Evolutionary conservation across 1,284 basidiomycete genomes (phyloP).

Genomic region (Trametes hirsuta): DNA sequence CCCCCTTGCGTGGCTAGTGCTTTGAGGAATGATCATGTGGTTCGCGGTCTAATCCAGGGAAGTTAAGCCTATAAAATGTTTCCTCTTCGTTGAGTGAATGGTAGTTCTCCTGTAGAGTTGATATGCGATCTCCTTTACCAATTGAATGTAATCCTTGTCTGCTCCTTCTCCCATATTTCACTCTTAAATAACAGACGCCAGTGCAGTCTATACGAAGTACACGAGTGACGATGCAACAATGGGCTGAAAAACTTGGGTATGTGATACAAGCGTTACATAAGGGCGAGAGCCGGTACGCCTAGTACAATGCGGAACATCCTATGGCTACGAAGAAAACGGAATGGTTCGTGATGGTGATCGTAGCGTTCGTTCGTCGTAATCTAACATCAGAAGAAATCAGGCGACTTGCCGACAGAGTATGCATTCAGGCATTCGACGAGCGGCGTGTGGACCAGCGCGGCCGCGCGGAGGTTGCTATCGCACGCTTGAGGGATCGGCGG

Average conservation of each 20-base stretch:
- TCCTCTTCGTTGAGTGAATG: too few species aligned
- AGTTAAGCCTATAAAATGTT: too few species aligned
- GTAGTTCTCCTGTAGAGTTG: too few species aligned
- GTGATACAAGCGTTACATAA: background rate
- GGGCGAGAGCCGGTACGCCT: background rate
- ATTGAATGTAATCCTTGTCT: too few species aligned
- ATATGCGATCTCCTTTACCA: too few species aligned
- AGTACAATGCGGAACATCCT: background rate
- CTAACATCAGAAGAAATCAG: constrained; percentile 11
- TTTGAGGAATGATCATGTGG: too few species aligned
- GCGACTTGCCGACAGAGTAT: constrained; percentile 31
- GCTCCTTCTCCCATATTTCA: too few species aligned
- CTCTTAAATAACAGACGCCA: too few species aligned
- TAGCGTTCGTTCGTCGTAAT: background rate
- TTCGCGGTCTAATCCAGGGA: too few species aligned
- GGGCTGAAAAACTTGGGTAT: background rate
- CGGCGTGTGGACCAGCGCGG: constrained; percentile 30
- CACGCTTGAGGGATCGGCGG: constrained; percentile 26
- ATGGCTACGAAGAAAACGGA: background rate
- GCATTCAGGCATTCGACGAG: constrained; percentile 35
- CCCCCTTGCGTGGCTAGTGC: too few species aligned
- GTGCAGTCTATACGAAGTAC: too few species aligned
- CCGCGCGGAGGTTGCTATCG: constrained; percentile 29
- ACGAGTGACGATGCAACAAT: too few species aligned
- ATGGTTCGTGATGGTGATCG: background rate